Evolutionary conservation across 192 early-diverging fungal species (phyloP), one percentile per base, ranked within the genome.

Genomic region (Phycomyces blakesleeanus): DNA sequence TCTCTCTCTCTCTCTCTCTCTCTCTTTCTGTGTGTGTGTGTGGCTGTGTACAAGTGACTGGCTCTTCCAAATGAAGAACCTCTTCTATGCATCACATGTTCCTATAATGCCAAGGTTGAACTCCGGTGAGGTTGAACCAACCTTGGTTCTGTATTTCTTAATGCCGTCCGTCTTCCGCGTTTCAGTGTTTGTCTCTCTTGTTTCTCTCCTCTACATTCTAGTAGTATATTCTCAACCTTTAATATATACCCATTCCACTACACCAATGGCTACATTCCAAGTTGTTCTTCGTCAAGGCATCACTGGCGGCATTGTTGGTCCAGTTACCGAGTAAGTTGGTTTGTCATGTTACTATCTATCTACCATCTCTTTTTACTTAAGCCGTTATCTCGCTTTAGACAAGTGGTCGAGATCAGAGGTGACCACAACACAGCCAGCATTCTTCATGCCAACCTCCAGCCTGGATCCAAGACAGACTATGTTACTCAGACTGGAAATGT

Each of bases 211-310:
- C 44, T 47, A 47, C 29, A 2, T 34, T 34, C 7, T 34, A 34
- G 29, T 34, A 47, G 44, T 47, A 2, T 47, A 18, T 47, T 47
- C 44, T n/a, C 44, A 47, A 25, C 49, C 25, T 42, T 47, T 51
- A 34, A 2, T 34, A 34, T 34, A 34, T 34, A 34, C 29, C 29
- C 29, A 34, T 34, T 34, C 29, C 44, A 7, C 12, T n/a, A 47
- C 44, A 3, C 44, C 12, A 47, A 67, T 67, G 65, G 9, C 29
- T 34, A 34, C 26, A 29, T 73, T 59, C 47, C 61, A 68, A 65
- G 52, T 75, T 10, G 27, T 66, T 57, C 51, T 68, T 21, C 61
- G 63, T 51, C 53, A 75, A 62, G 73, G 67, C 38, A 75, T 75
- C 39, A 59, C 58, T 18, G 73, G 73, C 26, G 73, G 73, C 1